Evolutionary conservation across 2,329 filamentous ascomycete species (phyloP), one percentile per base, ranked within the genome.

Genomic region (Didymella lethalis): DNA sequence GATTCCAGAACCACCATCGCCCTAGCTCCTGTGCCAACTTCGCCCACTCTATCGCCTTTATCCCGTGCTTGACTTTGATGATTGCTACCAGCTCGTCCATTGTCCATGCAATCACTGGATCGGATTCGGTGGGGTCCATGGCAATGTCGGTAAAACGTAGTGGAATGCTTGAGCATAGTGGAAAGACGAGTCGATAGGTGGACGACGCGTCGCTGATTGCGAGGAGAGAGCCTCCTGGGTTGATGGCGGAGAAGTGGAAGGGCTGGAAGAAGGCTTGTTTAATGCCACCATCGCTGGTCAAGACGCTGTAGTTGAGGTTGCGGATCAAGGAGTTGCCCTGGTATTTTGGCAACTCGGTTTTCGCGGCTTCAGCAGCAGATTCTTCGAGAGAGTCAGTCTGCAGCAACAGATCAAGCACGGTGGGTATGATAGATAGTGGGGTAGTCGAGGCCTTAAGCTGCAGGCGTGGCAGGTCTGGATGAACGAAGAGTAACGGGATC

Each of bases 1-100:
- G 63, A n/a, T 64, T 28, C 63, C 63, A 65, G 11, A 65, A 58
- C 63, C 63, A 65, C 63, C 63, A 65, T 3, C 63, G 56, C 0
- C 63, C 63, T 26, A 65, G 46, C 20, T 64, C 61, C 28, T 57
- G 61, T 3, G 61, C 61, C n/a, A 65, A 32, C 10, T 40, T 28
- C 11, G 41, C 61, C 63, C 63, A 65, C 8, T 65, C 58, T 16
- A 47, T 54, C 16, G 63, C 63, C 16, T 51, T 48, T 1, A 44
- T 46, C 7, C 63, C 59, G 12, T 64, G 52, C 18, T 50, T 58
- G 31, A 64, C 59, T n/a, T 59, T 64, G n/a, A 65, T 34, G 7
- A 57, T 61, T 4, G 61, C 54, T 1, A 53, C 47, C 1, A 65
- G 29, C 26, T 65, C 63, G 18, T 56, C 57, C 46, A 63, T 62